Conservation (phyloP, 306 rosid species). For the Senna siamea region DNA sequence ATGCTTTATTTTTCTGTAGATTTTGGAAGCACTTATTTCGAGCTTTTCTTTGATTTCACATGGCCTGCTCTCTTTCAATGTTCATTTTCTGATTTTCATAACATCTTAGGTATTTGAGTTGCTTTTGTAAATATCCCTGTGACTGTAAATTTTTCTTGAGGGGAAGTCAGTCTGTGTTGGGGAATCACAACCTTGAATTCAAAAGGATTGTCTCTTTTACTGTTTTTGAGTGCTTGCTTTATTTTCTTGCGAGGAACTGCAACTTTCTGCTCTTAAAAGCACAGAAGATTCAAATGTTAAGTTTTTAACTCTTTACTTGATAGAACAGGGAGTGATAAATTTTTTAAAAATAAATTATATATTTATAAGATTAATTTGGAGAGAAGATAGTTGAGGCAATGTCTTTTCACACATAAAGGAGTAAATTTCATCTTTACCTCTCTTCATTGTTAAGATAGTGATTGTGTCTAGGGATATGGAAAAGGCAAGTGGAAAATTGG, state of each 20-base stretch:
- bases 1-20: conserved; percentile 93
- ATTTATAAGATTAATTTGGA: no score
- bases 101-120: neutral
- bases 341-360: no score
- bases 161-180: neutral
- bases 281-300: no score
- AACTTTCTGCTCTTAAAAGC: no score
- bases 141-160: neutral
- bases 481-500: conserved; percentile 16
- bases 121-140: conserved; percentile 24
- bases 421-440: neutral
- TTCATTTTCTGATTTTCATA: no score
- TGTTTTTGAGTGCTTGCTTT: neutral
- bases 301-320: no score
- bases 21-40: conserved; percentile 16
- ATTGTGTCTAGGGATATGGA: conserved; percentile 38
- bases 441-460: conserved; percentile 36
- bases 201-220: neutral
- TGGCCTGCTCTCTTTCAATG: conserved; percentile 6
- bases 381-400: no score
- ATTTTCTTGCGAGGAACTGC: no score
- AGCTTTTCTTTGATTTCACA: conserved; percentile 21
- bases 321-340: no score
- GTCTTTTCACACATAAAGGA: no score
- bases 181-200: neutral